Conservation (phyloP, 805 yeast species). For the Cephaloascus albidus region DNA sequence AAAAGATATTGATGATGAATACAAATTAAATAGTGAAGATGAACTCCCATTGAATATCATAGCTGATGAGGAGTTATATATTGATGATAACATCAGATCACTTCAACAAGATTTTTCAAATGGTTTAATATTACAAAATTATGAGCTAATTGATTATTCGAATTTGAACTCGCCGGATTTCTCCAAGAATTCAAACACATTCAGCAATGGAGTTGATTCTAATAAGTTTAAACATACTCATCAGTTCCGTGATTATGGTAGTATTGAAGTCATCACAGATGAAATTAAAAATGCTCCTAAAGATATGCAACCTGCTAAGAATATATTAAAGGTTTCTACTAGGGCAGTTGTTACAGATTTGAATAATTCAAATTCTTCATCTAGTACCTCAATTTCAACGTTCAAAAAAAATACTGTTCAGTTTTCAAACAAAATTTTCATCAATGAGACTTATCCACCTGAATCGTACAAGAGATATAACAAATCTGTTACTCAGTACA, state of each 20-base stretch:
- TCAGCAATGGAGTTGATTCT: not conserved
- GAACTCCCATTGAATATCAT: not conserved
- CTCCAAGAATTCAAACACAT: not conserved
- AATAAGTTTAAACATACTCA: slow-evolving; percentile 15
- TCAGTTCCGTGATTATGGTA: slow-evolving; percentile 25
- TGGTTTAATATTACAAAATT: not conserved
- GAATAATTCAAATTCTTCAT: slow-evolving; percentile 3
- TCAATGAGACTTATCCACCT: slow-evolving; percentile 45
- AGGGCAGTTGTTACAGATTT: not conserved
- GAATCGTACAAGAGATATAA: slow-evolving; percentile 45
- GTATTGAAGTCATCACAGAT: slow-evolving; percentile 17
- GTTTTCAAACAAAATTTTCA: slow-evolving; percentile 37
- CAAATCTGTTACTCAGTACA: slow-evolving; percentile 39
- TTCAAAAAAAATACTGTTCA: slow-evolving; percentile 18
- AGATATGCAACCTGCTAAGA: not conserved
- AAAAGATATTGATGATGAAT: slow-evolving; percentile 13
- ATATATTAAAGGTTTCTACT: not conserved
- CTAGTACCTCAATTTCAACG: slow-evolving; percentile 4
- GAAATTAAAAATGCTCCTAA: slow-evolving; percentile 18
- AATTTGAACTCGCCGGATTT: not conserved
- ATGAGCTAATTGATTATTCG: slow-evolving; percentile 4
- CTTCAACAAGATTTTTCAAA: slow-evolving; percentile 15
- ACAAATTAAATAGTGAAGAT: not conserved
- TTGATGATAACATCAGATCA: slow-evolving; percentile 20
- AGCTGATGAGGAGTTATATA: slow-evolving; percentile 13